Conservation (phyloP, 2,329 filamentous ascomycete species). For the Colletotrichum cereale region DNA sequence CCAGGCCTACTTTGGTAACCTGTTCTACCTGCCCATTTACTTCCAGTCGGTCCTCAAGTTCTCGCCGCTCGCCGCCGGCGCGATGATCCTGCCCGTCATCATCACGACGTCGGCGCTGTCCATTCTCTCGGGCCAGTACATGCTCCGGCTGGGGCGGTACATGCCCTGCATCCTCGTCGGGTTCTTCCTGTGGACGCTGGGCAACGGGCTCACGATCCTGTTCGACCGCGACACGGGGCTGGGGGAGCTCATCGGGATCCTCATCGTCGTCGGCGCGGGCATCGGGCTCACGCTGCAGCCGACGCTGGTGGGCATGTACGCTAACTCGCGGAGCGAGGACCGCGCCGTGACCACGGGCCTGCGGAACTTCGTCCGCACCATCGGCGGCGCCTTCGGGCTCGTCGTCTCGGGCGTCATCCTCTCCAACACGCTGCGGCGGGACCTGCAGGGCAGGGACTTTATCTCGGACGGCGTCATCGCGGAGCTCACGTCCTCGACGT, state of each 20-base stretch:
- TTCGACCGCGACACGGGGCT: conserved; percentile 45
- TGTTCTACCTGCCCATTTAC: conserved; percentile 49
- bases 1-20: conserved; percentile 47
- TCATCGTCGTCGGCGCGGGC: conserved; percentile 51
- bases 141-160: conserved; percentile 47
- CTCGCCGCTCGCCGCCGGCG: conserved; percentile 47
- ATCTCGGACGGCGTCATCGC: conserved; percentile 40
- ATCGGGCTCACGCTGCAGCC: conserved; percentile 53
- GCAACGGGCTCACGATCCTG: conserved; percentile 48
- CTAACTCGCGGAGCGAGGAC: conserved; percentile 51
- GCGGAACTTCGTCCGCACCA: conserved; percentile 54
- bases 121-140: conserved; percentile 48
- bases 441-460: conserved; percentile 37
- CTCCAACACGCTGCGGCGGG: conserved; percentile 45
- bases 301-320: conserved; percentile 53
- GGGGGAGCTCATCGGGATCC: conserved; percentile 47
- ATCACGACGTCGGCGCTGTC: conserved; percentile 46
- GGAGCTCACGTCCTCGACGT: conserved; percentile 45
- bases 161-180: conserved; percentile 48
- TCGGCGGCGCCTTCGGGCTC: conserved; percentile 53
- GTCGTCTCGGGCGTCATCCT: conserved; percentile 49
- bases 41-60: conserved; percentile 49
- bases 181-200: conserved; percentile 52
- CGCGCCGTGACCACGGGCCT: conserved; percentile 54
- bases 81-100: conserved; percentile 48